phyloP scores from a whole-genome alignment of 2,329 filamentous ascomycete genomes.

The Ophiocordyceps camponoti-rufipedis region DNA sequence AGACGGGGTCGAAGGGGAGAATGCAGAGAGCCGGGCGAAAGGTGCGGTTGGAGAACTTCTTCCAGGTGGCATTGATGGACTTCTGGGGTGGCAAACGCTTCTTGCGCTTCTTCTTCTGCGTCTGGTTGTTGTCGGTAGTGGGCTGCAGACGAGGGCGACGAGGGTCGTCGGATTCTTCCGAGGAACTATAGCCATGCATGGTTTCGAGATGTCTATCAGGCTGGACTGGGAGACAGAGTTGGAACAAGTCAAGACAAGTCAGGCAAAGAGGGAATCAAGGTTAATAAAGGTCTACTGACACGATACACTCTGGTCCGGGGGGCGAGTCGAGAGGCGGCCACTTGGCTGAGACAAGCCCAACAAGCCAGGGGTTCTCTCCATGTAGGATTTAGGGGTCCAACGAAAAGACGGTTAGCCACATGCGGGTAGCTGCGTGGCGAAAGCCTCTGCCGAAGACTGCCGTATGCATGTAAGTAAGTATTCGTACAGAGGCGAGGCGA shows the following conservation, averaged over 20 bases:
- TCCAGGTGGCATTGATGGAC: slow-evolving; percentile 50
- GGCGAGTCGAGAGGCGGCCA: no score
- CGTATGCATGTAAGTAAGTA: not conserved
- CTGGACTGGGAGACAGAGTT: no score
- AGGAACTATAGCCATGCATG: slow-evolving; percentile 29
- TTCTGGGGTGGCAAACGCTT: slow-evolving; percentile 44
- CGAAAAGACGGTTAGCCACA: not conserved
- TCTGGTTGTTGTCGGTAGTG: slow-evolving; percentile 12
- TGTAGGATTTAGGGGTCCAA: not conserved
- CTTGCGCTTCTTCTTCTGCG: slow-evolving; percentile 36
- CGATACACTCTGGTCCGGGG: no score
- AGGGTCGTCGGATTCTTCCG: slow-evolving; percentile 29
- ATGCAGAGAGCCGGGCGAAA: slow-evolving; percentile 49
- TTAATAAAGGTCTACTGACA: no score
- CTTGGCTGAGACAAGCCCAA: not conserved
- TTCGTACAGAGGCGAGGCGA: no score
- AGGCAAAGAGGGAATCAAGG: no score
- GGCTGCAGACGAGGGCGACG: slow-evolving; percentile 17
- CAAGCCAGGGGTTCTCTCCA: not conserved
- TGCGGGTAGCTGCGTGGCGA: not conserved
- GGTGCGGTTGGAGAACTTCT: slow-evolving; percentile 35
- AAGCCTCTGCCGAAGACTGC: not conserved
- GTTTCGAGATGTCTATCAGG: no score
- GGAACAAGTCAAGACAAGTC: no score
- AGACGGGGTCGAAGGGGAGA: slow-evolving; percentile 44